Conservation (phyloP, 164 flowering plant genomes). For the Saururus chinensis region DNA sequence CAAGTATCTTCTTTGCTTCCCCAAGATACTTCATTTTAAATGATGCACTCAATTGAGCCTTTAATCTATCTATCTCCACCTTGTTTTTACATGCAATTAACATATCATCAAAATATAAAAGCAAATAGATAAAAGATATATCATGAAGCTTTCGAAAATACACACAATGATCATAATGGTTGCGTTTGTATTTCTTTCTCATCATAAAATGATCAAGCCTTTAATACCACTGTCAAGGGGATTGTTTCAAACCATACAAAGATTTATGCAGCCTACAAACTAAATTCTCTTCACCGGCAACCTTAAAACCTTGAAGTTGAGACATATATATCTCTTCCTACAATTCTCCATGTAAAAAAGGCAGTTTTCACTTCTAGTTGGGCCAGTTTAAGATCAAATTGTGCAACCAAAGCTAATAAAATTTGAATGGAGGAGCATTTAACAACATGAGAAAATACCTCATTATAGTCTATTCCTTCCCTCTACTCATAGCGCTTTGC, state of each 20-base stretch:
- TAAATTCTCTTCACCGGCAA: too few relatives aligned
- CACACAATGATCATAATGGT: not conserved
- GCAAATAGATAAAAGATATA: slow-evolving; percentile 6
- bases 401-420: not conserved
- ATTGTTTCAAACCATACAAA: too few relatives aligned
- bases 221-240: too few relatives aligned
- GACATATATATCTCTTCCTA: not conserved
- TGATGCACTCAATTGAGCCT: not conserved
- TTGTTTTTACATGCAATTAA: not conserved
- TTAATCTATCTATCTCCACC: not conserved
- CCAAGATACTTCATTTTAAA: not conserved
- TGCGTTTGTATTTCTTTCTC: not conserved
- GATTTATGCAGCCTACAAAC: too few relatives aligned
- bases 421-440: too few relatives aligned
- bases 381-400: not conserved
- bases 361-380: not conserved
- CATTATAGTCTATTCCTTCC: too few relatives aligned
- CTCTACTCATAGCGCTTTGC: too few relatives aligned
- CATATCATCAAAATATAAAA: not conserved
- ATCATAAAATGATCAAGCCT: not conserved
- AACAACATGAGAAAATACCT: too few relatives aligned
- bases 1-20: not conserved
- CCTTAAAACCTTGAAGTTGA: not conserved
- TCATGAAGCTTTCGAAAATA: not conserved
- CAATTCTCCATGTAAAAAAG: not conserved